Conservation (phyloP, 192 early-diverging fungal species). For the Spizellomyces sp. region DNA sequence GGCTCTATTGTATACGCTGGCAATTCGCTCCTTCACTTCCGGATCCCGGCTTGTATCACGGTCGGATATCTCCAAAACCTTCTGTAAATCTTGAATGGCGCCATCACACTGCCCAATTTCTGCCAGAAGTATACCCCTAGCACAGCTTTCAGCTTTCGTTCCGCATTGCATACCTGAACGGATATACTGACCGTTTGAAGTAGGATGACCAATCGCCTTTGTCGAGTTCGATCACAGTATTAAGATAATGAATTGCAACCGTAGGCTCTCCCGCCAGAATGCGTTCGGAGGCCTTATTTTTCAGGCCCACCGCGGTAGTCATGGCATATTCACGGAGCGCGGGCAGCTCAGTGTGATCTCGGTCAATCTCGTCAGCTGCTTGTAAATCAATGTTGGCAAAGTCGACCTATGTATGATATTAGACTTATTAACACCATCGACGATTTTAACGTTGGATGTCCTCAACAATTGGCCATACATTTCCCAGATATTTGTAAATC, state of each 20-base stretch:
- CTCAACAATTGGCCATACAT: conserved; percentile 1
- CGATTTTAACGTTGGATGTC: neutral
- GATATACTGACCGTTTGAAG: conserved; percentile 37
- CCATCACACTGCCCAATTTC: conserved; percentile 49
- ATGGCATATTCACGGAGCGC: conserved; percentile 39
- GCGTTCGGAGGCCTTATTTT: conserved; percentile 50
- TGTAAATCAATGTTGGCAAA: conserved; percentile 40
- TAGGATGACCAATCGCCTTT: conserved; percentile 44
- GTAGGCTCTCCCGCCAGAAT: conserved; percentile 41
- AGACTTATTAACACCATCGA: neutral
- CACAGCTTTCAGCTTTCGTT: neutral
- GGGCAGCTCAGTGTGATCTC: conserved; percentile 45
- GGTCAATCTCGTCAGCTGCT: conserved; percentile 27
- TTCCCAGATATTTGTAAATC: conserved; percentile 40
- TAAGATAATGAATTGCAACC: conserved; percentile 46
- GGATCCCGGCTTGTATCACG: conserved; percentile 32
- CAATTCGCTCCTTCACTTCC: conserved; percentile 42
- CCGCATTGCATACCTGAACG: neutral
- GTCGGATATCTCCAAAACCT: conserved; percentile 29
- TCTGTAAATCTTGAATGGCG: conserved; percentile 45
- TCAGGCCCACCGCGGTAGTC: conserved; percentile 41
- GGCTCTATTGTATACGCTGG: conserved; percentile 46
- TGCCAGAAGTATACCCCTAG: conserved; percentile 46
- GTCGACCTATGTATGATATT: neutral
- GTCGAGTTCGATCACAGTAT: conserved; percentile 55